Evolutionary conservation across 495 filamentous ascomycete genomes (phyloP).

Genomic region (Xylaria palmicola): DNA sequence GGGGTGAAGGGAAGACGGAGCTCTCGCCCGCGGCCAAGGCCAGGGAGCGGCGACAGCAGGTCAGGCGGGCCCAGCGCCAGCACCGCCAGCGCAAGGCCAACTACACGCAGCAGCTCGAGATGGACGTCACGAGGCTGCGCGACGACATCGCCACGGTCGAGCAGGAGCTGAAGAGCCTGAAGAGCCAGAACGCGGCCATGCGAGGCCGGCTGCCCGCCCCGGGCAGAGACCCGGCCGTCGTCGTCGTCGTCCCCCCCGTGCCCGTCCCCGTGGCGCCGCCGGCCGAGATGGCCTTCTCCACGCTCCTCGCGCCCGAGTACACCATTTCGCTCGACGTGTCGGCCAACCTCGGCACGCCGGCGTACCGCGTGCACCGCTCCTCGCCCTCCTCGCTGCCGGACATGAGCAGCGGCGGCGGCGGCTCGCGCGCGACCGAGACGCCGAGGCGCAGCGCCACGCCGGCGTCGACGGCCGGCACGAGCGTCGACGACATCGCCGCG

Average conservation of each 20-base stretch:
- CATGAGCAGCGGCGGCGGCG: not conserved
- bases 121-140: constrained; percentile 43
- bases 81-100: constrained; percentile 54
- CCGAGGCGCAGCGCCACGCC: constrained; percentile 1
- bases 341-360: constrained; percentile 25
- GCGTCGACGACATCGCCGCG: not conserved
- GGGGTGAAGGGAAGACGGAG: not conserved
- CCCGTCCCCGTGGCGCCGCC: not conserved
- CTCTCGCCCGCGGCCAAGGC: constrained; percentile 29
- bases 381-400: constrained; percentile 11
- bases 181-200: constrained; percentile 41
- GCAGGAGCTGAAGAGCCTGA: constrained; percentile 25
- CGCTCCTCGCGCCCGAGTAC: constrained; percentile 18
- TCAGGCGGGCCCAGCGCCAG: constrained; percentile 51
- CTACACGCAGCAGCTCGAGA: constrained; percentile 51
- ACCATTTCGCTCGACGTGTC: constrained; percentile 35
- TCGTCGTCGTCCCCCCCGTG: not conserved
- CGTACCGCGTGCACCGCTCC: constrained; percentile 26
- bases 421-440: not conserved
- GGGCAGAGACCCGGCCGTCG: not conserved
- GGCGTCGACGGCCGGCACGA: not conserved
- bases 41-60: constrained; percentile 45
- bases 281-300: not conserved
- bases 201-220: constrained; percentile 12
- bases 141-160: constrained; percentile 42